Evolutionary conservation across 805 yeast species (phyloP).

Genomic region (Candida sanyiensis): DNA sequence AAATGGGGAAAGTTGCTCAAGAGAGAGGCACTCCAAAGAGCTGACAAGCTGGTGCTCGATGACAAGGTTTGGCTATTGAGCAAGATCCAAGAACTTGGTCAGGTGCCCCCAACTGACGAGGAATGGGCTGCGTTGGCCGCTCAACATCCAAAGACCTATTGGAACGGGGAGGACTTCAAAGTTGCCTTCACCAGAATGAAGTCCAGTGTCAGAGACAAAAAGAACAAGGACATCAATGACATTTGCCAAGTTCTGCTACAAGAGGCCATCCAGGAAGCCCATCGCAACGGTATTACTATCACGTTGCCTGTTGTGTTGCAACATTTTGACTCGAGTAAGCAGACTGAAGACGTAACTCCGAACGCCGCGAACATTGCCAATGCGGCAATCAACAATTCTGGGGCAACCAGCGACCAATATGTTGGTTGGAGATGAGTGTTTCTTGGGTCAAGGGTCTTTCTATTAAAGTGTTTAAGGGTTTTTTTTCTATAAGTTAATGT

Average conservation of each 20-base stretch:
- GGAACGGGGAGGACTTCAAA: conserved; percentile 59
- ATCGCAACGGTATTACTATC: conserved; percentile 13
- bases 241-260: conserved; percentile 27
- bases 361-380: conserved; percentile 12
- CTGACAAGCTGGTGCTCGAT: conserved; percentile 37
- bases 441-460: background rate
- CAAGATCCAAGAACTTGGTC: conserved; percentile 39
- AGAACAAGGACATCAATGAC: conserved; percentile 33
- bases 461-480: background rate
- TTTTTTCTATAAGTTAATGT: background rate
- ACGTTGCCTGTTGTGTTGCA: conserved; percentile 23
- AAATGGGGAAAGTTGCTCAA: conserved; percentile 84
- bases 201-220: conserved; percentile 42
- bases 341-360: conserved; percentile 3
- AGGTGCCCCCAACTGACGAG: conserved; percentile 36
- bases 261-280: conserved; percentile 18
- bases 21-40: conserved; percentile 45
- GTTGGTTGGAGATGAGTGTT: conserved; percentile 9
- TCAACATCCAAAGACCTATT: conserved; percentile 37
- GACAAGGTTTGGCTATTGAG: conserved; percentile 48
- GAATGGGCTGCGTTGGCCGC: conserved; percentile 54
- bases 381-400: conserved; percentile 18
- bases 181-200: conserved; percentile 58
- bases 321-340: conserved; percentile 8
- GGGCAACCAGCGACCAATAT: conserved; percentile 7